These are phyloP conservation scores for Lignosus rhinocerotis DNA, from an alignment of 1,284 basidiomycete species.

Conservation along the genomic window DNA sequence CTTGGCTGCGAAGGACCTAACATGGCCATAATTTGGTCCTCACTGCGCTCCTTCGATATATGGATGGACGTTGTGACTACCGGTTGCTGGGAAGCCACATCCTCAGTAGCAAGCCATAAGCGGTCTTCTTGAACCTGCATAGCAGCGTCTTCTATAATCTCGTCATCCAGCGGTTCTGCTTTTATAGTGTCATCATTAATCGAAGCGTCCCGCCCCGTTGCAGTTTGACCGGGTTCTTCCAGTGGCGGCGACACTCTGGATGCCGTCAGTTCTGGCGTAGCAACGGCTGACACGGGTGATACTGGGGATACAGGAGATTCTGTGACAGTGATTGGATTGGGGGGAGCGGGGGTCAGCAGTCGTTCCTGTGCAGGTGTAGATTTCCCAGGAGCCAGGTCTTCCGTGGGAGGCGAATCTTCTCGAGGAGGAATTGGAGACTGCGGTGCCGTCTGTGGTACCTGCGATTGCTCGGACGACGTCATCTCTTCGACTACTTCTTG, in stretches of 20 bases:
- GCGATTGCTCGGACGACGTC: constrained; percentile 7
- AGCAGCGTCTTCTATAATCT: constrained; percentile 15
- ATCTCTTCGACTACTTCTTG: neutral
- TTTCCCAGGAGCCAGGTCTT: neutral
- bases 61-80: neutral
- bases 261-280: constrained; percentile 8
- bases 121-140: neutral
- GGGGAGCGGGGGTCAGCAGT: neutral
- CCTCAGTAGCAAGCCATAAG: neutral
- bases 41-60: constrained; percentile 12
- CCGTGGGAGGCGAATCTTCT: constrained; percentile 1
- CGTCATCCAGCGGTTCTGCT: constrained; percentile 18
- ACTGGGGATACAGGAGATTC: constrained; percentile 10
- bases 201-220: neutral
- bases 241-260: constrained; percentile 10
- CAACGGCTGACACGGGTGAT: constrained; percentile 3
- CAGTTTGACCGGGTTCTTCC: constrained; percentile 8
- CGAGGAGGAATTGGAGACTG: neutral
- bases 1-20: constrained; percentile 6
- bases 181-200: constrained; percentile 9
- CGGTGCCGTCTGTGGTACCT: neutral
- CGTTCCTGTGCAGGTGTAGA: neutral
- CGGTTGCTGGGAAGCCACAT: neutral
- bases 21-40: constrained; percentile 20
- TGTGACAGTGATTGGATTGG: neutral